These are phyloP conservation scores for Leishmania guyanensis DNA, from an alignment of 208 protist species.

Conservation along the genomic window DNA sequence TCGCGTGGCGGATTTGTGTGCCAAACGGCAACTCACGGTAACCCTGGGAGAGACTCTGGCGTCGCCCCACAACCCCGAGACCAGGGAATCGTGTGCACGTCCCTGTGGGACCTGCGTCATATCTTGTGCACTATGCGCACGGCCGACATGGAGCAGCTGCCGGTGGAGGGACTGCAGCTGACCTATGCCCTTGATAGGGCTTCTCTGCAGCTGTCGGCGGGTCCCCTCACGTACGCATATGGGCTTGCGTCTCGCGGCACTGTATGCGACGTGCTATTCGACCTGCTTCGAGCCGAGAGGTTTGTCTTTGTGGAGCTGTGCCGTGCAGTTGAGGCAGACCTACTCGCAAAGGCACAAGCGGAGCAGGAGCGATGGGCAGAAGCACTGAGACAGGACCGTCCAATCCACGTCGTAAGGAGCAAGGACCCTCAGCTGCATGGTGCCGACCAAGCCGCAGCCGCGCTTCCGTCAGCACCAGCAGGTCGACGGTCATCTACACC, in stretches of 20 bases:
- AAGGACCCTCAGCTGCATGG: background rate
- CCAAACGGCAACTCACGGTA: background rate
- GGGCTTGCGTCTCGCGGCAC: slow-evolving; percentile 46
- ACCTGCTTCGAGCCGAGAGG: slow-evolving; percentile 55
- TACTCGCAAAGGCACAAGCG: slow-evolving; percentile 4
- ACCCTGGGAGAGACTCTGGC: background rate
- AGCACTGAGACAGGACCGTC: background rate
- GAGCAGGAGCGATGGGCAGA: background rate
- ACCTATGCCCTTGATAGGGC: slow-evolving; percentile 69
- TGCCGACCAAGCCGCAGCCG: background rate
- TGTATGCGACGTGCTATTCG: slow-evolving; percentile 58
- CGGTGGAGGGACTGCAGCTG: slow-evolving; percentile 44
- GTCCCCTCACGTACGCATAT: slow-evolving; percentile 74
- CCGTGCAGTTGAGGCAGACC: slow-evolving; percentile 39
- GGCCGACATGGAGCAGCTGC: slow-evolving; percentile 24
- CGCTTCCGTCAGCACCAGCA: background rate
- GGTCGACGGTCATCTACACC: background rate
- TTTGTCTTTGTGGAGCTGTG: slow-evolving; percentile 56
- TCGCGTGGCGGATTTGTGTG: background rate
- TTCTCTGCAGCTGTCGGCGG: slow-evolving; percentile 44
- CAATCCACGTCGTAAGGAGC: too few species aligned
- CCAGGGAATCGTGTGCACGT: background rate
- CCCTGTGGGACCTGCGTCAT: slow-evolving; percentile 36
- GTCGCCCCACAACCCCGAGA: background rate
- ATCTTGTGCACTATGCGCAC: slow-evolving; percentile 14